These are phyloP conservation scores for Vigna reflexopilosa DNA, from an alignment of 306 rosid genomes.

Conservation along the genomic window DNA sequence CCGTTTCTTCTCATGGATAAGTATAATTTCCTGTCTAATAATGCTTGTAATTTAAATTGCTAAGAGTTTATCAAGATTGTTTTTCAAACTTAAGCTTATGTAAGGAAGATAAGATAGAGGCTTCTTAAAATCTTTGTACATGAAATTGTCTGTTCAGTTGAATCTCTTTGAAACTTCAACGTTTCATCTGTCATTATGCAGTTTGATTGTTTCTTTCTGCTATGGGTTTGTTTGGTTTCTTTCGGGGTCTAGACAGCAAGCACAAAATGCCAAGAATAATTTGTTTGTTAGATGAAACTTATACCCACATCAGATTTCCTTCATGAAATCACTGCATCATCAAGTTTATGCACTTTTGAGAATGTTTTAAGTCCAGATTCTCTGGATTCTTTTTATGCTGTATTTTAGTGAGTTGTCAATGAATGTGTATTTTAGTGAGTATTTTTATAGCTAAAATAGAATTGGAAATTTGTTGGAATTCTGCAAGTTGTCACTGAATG, in stretches of 20 bases:
- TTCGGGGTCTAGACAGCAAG: background rate
- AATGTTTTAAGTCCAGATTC: no score
- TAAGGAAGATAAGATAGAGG: constrained; percentile 38
- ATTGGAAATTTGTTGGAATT: background rate
- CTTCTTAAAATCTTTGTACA: constrained; percentile 48
- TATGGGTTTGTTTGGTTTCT: constrained; percentile 10
- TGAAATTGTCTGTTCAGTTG: constrained; percentile 41
- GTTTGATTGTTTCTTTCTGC: constrained; percentile 35
- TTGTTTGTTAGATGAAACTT: background rate
- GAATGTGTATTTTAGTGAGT: no score
- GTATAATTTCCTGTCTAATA: constrained; percentile 31
- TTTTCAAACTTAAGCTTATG: constrained; percentile 37
- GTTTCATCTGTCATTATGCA: constrained; percentile 5
- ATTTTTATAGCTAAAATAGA: background rate
- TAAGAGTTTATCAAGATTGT: constrained; percentile 37
- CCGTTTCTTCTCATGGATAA: constrained; percentile 28
- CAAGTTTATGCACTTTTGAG: no score
- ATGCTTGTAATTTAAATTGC: constrained; percentile 44
- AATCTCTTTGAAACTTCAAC: constrained; percentile 36
- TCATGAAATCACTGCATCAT: no score
- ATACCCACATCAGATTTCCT: no score
- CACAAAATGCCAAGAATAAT: background rate
- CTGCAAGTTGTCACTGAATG: background rate
- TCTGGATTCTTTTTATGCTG: no score
- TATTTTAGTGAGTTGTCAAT: no score